Evolutionary conservation across 2,329 filamentous ascomycete genomes (phyloP).

Genomic region (Aspergillus quadrilineatus): DNA sequence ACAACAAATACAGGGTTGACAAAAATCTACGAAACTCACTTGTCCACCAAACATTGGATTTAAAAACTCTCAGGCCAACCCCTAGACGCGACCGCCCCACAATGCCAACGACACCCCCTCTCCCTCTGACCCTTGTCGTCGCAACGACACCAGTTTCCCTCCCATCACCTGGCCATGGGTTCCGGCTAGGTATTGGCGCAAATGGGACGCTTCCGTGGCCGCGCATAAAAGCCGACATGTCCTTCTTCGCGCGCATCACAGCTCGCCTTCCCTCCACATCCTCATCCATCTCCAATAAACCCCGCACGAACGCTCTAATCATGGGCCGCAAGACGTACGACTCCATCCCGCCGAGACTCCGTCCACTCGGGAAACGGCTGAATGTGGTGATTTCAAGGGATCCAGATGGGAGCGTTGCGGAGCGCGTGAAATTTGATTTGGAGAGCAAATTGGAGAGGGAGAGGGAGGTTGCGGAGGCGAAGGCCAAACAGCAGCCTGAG

Average conservation of each 20-base stretch:
- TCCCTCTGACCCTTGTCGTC: slow-evolving; percentile 76
- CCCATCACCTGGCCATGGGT: slow-evolving; percentile 56
- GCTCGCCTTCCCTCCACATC: slow-evolving; percentile 53
- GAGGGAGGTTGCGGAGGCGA: neutral
- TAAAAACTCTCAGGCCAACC: neutral
- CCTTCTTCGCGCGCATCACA: slow-evolving; percentile 89
- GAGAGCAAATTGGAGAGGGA: slow-evolving; percentile 28
- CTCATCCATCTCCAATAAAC: neutral
- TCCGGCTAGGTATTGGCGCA: slow-evolving; percentile 83
- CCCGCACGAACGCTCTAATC: slow-evolving; percentile 69
- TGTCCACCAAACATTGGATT: too few relatives aligned
- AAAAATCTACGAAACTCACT: neutral
- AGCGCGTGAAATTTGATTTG: slow-evolving; percentile 38
- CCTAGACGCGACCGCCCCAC: neutral
- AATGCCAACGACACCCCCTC: slow-evolving; percentile 7
- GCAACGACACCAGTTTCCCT: slow-evolving; percentile 67
- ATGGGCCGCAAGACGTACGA: slow-evolving; percentile 99
- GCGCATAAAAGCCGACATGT: slow-evolving; percentile 85
- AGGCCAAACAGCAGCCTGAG: slow-evolving; percentile 8
- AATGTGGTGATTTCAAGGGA: slow-evolving; percentile 76
- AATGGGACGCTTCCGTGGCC: slow-evolving; percentile 83
- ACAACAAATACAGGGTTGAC: neutral
- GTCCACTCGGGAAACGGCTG: slow-evolving; percentile 74
- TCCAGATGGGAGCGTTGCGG: slow-evolving; percentile 28
- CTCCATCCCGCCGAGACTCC: slow-evolving; percentile 73